Conservation (phyloP, 192 early-diverging fungal genomes). For the Backusella westeae region DNA sequence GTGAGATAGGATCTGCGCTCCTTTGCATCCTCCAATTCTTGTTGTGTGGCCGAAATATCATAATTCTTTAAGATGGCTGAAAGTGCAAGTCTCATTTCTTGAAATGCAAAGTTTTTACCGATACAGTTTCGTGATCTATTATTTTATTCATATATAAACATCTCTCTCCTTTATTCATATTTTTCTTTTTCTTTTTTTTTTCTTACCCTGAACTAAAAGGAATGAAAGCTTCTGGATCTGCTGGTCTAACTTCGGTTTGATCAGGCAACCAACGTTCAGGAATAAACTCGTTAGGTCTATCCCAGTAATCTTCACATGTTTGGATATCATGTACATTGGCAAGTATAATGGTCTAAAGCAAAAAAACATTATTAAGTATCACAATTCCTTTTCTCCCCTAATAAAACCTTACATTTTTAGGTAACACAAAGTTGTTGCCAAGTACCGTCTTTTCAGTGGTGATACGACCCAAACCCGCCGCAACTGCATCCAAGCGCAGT, state of each 20-base stretch:
- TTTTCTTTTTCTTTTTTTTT: background rate
- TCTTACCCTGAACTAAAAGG: constrained; percentile 47
- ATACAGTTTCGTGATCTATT: constrained; percentile 48
- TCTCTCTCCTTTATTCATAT: background rate
- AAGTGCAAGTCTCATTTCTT: constrained; percentile 49
- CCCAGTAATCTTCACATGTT: constrained; percentile 19
- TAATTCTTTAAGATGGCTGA: constrained; percentile 42
- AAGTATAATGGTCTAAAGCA: constrained; percentile 7
- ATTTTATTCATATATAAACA: background rate
- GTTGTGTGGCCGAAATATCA: constrained; percentile 36
- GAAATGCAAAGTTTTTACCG: constrained; percentile 49
- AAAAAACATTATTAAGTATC: background rate
- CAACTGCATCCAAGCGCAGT: constrained; percentile 42
- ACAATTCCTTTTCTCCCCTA: background rate
- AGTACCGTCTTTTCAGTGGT: constrained; percentile 38
- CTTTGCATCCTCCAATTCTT: constrained; percentile 68
- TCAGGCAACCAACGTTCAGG: constrained; percentile 34
- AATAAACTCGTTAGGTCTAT: constrained; percentile 22
- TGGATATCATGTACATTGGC: constrained; percentile 14
- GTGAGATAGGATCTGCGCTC: constrained; percentile 27
- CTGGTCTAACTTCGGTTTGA: constrained; percentile 3
- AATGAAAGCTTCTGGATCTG: constrained; percentile 43
- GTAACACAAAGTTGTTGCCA: constrained; percentile 36
- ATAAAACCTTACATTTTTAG: constrained; percentile 31
- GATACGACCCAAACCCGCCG: constrained; percentile 38